phyloP scores from a whole-genome alignment of 495 filamentous ascomycete species.

The Massariosphaeria phaeospora region DNA sequence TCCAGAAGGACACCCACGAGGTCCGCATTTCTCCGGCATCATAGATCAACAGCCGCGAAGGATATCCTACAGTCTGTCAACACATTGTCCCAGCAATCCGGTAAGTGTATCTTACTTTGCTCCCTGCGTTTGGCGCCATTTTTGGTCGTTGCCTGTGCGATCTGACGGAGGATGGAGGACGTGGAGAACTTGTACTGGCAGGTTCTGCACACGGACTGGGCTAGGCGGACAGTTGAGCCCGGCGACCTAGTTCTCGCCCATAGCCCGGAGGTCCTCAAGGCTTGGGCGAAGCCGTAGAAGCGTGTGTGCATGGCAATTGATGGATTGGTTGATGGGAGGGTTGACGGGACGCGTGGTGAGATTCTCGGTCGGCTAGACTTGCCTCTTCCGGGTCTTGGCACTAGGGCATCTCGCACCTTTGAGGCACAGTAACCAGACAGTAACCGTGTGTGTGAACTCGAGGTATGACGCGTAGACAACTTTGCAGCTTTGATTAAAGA shows the following conservation, averaged over 20 bases:
- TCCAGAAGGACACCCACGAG: conserved; percentile 20
- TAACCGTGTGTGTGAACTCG: too few relatives aligned
- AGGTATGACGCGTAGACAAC: too few relatives aligned
- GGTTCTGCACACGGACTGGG: conserved; percentile 7
- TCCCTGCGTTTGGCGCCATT: background rate
- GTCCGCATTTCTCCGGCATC: conserved; percentile 22
- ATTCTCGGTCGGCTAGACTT: conserved; percentile 11
- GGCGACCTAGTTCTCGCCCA: background rate
- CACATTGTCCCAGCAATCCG: background rate
- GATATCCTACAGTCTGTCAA: conserved; percentile 9
- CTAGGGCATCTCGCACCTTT: background rate
- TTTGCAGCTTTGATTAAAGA: too few relatives aligned
- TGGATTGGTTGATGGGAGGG: background rate
- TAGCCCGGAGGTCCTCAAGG: conserved; percentile 5
- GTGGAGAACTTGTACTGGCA: conserved; percentile 20
- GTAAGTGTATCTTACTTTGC: background rate
- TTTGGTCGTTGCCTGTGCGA: background rate
- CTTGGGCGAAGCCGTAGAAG: conserved; percentile 4
- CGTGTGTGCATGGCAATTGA: conserved; percentile 20
- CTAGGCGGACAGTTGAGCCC: background rate
- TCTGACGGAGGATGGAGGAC: conserved; percentile 11
- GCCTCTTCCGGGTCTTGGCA: conserved; percentile 14
- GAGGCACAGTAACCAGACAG: conserved; percentile 1
- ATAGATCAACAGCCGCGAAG: conserved; percentile 13
- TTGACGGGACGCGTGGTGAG: conserved; percentile 5